These are phyloP conservation scores for Oxyria digyna DNA, from an alignment of 148 eudicot species.

Conservation along the genomic window DNA sequence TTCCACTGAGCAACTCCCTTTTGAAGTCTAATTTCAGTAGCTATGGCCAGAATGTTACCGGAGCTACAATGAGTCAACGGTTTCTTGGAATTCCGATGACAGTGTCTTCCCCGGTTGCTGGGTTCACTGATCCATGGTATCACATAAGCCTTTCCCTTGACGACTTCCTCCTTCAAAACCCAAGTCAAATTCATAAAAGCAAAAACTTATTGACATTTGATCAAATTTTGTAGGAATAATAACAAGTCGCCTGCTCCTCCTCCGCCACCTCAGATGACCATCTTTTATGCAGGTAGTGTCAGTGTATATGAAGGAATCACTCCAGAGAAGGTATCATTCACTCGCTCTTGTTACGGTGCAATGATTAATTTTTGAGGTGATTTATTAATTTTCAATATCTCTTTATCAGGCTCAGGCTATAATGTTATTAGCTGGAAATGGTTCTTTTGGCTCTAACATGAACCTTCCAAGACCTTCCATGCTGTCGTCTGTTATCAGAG, in stretches of 20 bases:
- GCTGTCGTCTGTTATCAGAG: conserved; percentile 13
- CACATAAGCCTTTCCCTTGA: background rate
- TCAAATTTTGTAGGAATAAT: background rate
- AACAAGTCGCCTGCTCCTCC: background rate
- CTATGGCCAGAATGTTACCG: conserved; percentile 3
- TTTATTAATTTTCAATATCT: background rate
- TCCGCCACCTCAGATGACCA: conserved; percentile 36
- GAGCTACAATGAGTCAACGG: conserved; percentile 19
- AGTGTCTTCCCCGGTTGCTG: conserved; percentile 19
- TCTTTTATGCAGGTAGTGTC: conserved; percentile 50
- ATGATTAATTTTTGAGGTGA: background rate
- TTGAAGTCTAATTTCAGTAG: background rate
- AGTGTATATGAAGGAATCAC: conserved; percentile 38
- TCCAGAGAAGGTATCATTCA: conserved; percentile 41
- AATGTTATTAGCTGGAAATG: conserved; percentile 51
- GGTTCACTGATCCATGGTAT: conserved; percentile 37
- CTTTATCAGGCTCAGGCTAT: conserved; percentile 59
- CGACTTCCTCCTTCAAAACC: background rate
- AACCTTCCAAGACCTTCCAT: conserved; percentile 23
- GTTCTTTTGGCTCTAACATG: conserved; percentile 5
- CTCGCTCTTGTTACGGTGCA: background rate
- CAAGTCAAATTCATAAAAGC: background rate
- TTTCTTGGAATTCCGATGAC: conserved; percentile 12
- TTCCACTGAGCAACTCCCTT: background rate
- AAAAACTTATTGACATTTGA: background rate